phyloP scores from a whole-genome alignment of 2,329 filamentous ascomycete species.

The Cladosporium colombiae region DNA sequence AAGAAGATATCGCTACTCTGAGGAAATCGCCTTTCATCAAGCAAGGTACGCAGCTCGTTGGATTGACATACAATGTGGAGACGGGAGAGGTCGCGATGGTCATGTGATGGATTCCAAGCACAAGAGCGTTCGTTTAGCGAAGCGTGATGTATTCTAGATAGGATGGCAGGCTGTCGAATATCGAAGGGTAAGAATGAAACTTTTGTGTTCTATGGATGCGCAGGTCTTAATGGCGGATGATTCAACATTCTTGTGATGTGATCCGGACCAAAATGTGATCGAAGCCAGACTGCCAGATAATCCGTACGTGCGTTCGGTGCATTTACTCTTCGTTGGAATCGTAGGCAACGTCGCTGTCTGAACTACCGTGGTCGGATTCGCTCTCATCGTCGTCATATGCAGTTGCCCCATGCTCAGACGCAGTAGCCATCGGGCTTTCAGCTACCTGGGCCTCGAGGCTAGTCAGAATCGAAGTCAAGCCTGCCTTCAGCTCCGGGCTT shows the following conservation, averaged over 20 bases:
- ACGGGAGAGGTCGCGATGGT: slow-evolving; percentile 4
- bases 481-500: slow-evolving; percentile 10
- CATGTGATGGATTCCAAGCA: background rate
- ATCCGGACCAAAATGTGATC: background rate
- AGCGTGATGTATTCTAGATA: background rate
- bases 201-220: background rate
- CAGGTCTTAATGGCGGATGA: background rate
- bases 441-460: slow-evolving; percentile 5
- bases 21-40: slow-evolving; percentile 26
- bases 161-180: background rate
- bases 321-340: background rate
- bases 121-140: background rate
- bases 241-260: background rate
- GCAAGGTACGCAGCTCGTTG: slow-evolving; percentile 22
- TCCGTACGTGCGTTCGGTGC: background rate
- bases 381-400: background rate
- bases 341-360: slow-evolving; percentile 6
- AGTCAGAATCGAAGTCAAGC: slow-evolving; percentile 7
- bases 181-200: background rate
- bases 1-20: slow-evolving; percentile 31
- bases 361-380: background rate
- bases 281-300: background rate
- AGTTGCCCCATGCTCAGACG: background rate
- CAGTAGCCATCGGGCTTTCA: background rate
- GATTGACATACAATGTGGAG: slow-evolving; percentile 19